These are phyloP conservation scores for Psilocybe cubensis DNA, from an alignment of 768 basidiomycete genomes.

Conservation along the genomic window DNA sequence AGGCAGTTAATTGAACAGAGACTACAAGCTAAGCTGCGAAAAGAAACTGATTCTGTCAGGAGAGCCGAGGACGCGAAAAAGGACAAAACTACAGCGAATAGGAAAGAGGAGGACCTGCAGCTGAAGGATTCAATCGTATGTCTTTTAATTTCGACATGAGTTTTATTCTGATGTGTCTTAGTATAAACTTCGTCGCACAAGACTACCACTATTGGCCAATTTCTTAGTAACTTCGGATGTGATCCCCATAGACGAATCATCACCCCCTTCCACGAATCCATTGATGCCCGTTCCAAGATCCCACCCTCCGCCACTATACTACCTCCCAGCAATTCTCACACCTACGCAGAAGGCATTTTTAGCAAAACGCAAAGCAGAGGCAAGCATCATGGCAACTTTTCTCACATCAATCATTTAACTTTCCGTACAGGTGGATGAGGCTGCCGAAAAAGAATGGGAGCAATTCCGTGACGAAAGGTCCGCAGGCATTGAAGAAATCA, in stretches of 20 bases:
- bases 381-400: slow-evolving; percentile 25
- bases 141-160: slow-evolving; percentile 12
- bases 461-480: slow-evolving; percentile 64
- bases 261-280: slow-evolving; percentile 34
- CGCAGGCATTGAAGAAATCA: slow-evolving; percentile 63
- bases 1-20: slow-evolving; percentile 82
- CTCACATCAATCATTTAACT: slow-evolving; percentile 1
- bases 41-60: slow-evolving; percentile 86
- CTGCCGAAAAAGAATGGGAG: slow-evolving; percentile 70
- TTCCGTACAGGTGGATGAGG: slow-evolving; percentile 54
- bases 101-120: slow-evolving; percentile 83
- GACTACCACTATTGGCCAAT: slow-evolving; percentile 73
- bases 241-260: slow-evolving; percentile 48
- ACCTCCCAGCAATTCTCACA: slow-evolving; percentile 70
- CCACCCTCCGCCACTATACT: slow-evolving; percentile 79
- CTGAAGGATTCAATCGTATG: slow-evolving; percentile 82
- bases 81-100: slow-evolving; percentile 73
- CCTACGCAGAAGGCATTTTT: slow-evolving; percentile 74
- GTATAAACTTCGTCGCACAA: slow-evolving; percentile 75
- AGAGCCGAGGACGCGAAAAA: slow-evolving; percentile 86
- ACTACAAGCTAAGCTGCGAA: slow-evolving; percentile 81
- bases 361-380: slow-evolving; percentile 63
- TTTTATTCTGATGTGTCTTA: slow-evolving; percentile 25
- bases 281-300: slow-evolving; percentile 58
- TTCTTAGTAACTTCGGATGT: slow-evolving; percentile 78